phyloP scores from a whole-genome alignment of 1,284 basidiomycete species.

The Fomitopsis betulina region DNA sequence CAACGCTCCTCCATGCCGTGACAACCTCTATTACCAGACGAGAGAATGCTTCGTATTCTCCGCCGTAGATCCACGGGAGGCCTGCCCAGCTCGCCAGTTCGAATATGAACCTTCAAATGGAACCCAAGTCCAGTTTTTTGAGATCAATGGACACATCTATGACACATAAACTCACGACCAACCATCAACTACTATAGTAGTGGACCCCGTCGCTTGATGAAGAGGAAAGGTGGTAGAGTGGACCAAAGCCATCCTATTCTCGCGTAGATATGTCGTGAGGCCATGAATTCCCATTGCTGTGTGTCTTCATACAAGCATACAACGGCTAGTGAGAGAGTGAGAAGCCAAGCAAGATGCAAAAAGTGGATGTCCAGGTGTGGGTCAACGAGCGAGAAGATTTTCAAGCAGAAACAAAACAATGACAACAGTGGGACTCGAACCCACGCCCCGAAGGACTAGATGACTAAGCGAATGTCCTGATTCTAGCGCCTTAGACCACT shows the following conservation, averaged over 20 bases:
- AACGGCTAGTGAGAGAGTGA: not conserved
- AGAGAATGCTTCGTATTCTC: slow-evolving; percentile 69
- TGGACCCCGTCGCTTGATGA: slow-evolving; percentile 8
- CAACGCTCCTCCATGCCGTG: slow-evolving; percentile 67
- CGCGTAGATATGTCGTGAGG: slow-evolving; percentile 73
- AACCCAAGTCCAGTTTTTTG: slow-evolving; percentile 7
- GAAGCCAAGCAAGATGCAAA: not conserved
- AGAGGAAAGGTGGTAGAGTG: slow-evolving; percentile 37
- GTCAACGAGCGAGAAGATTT: not conserved
- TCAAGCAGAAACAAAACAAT: not conserved
- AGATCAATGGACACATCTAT: slow-evolving; percentile 1
- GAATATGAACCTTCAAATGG: slow-evolving; percentile 71
- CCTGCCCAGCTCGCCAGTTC: slow-evolving; percentile 58
- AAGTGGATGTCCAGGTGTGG: not conserved
- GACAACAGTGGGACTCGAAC: not conserved
- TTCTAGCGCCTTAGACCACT: slow-evolving; percentile 33
- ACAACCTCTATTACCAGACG: slow-evolving; percentile 50
- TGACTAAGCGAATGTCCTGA: slow-evolving; percentile 16
- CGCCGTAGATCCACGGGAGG: slow-evolving; percentile 83
- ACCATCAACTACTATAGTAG: slow-evolving; percentile 70
- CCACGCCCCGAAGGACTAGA: not conserved
- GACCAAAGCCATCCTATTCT: slow-evolving; percentile 62
- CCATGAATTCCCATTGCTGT: slow-evolving; percentile 77
- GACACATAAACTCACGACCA: slow-evolving; percentile 73
- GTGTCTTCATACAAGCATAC: not conserved